Evolutionary conservation across 1,139 yeast genomes (phyloP).

Genomic region (Suhomyces taliae): DNA sequence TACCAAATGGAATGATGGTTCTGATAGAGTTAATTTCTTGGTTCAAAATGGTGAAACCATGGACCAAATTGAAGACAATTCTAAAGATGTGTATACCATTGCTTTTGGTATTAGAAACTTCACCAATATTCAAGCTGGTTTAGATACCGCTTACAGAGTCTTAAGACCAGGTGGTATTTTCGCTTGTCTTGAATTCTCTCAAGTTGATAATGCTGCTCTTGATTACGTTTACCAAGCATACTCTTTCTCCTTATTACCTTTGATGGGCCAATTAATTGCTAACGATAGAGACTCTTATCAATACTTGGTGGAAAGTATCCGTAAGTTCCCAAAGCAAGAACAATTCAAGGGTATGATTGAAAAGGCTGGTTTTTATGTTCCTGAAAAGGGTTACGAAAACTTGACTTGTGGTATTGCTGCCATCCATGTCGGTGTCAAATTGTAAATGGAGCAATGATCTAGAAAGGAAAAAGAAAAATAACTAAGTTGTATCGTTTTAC

Average conservation of each 20-base stretch:
- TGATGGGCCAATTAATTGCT: conserved; percentile 94
- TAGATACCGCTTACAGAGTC: conserved; percentile 90
- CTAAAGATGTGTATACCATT: conserved; percentile 93
- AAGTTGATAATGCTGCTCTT: conserved; percentile 77
- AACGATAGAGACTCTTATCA: conserved; percentile 95
- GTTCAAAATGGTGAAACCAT: conserved; percentile 93
- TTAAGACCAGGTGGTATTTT: conserved; percentile 98
- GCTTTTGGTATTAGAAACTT: conserved; percentile 98
- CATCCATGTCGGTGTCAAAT: conserved; percentile 91
- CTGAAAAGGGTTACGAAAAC: conserved; percentile 89
- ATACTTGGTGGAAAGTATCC: conserved; percentile 90
- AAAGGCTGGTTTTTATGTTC: conserved; percentile 89
- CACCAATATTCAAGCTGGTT: conserved; percentile 90
- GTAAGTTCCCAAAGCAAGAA: conserved; percentile 89
- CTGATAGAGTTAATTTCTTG: conserved; percentile 68
- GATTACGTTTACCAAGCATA: conserved; percentile 82
- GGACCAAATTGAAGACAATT: conserved; percentile 79
- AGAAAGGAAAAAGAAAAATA: too few species aligned
- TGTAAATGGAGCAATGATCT: conserved; percentile 24
- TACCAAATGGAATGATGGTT: conserved; percentile 53
- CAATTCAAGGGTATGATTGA: conserved; percentile 88
- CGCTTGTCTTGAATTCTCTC: conserved; percentile 93
- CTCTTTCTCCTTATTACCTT: conserved; percentile 83
- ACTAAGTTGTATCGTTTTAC: too few species aligned
- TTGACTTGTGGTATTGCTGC: conserved; percentile 97